Conservation (phyloP, 2,329 filamentous ascomycete species). For the Corniculantispora saksenae region DNA sequence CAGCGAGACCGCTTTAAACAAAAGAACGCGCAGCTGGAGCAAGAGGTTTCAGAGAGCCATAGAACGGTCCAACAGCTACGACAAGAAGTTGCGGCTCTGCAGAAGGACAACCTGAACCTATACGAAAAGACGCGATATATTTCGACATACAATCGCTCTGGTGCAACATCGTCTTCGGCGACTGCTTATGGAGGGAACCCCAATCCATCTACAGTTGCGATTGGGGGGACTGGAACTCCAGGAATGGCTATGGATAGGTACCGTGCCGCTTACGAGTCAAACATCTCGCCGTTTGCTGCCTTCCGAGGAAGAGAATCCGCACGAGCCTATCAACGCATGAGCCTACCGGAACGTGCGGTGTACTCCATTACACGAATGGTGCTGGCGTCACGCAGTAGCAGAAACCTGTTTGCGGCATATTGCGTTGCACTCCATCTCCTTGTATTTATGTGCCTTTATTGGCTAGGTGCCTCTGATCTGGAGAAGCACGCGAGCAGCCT, state of each 20-base stretch:
- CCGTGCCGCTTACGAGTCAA: conserved; percentile 88
- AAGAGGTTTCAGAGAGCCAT: conserved; percentile 83
- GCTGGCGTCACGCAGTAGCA: conserved; percentile 82
- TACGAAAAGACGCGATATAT: conserved; percentile 98
- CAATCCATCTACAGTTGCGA: conserved; percentile 70
- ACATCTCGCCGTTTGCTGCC: conserved; percentile 91
- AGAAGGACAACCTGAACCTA: conserved; percentile 92
- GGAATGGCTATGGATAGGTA: conserved; percentile 80
- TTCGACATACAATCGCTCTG: conserved; percentile 82
- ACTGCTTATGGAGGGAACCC: conserved; percentile 70
- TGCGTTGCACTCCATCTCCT: conserved; percentile 85
- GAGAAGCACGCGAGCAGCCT: conserved; percentile 62
- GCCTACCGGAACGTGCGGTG: conserved; percentile 82
- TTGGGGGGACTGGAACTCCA: conserved; percentile 57
- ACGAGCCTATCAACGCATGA: conserved; percentile 90
- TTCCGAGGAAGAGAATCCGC: conserved; percentile 93
- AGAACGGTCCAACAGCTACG: conserved; percentile 80
- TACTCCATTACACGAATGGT: conserved; percentile 91
- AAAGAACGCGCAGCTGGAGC: conserved; percentile 86
- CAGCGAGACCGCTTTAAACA: conserved; percentile 98
- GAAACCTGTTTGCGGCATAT: conserved; percentile 92
- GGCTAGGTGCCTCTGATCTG: conserved; percentile 70
- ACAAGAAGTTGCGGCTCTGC: conserved; percentile 86
- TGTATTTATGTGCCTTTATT: conserved; percentile 85
- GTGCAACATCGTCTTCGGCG: conserved; percentile 59